Evolutionary conservation across 306 rosid species (phyloP).

Genomic region (Lotus japonicus): DNA sequence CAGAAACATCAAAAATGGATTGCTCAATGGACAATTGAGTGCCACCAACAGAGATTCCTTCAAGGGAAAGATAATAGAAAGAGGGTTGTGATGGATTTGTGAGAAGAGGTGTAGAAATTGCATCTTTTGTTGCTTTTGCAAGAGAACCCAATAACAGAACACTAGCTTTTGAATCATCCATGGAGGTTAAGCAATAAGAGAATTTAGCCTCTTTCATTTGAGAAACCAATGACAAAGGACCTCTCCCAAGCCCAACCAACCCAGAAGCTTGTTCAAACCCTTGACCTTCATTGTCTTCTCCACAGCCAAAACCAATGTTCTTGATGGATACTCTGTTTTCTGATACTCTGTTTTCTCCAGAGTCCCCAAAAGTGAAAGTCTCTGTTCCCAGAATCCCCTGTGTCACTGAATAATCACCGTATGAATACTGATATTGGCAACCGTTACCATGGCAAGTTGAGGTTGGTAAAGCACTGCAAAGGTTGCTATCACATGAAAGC

Average conservation of each 20-base stretch:
- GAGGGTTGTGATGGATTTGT: conserved; percentile 64
- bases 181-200: conserved; percentile 68
- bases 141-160: conserved; percentile 58
- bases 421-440: conserved; percentile 59
- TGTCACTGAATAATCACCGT: conserved; percentile 73
- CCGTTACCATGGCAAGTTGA: conserved; percentile 46
- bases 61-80: conserved; percentile 66
- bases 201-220: conserved; percentile 64
- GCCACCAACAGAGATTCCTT: conserved; percentile 73
- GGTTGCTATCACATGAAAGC: conserved; percentile 36
- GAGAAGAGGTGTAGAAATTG: conserved; percentile 48
- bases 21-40: conserved; percentile 33
- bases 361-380: conserved; percentile 61
- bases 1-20: conserved; percentile 39
- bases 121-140: conserved; percentile 18
- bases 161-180: conserved; percentile 50
- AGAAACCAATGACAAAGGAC: conserved; percentile 72
- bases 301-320: conserved; percentile 79
- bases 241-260: conserved; percentile 78
- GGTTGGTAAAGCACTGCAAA: conserved; percentile 53
- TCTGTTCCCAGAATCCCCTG: conserved; percentile 64
- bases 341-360: background rate
- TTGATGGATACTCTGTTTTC: conserved; percentile 12
- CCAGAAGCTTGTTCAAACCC: conserved; percentile 81
- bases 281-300: conserved; percentile 66